Percentiles rank a stretch among this genome's conserved stretches.
phyloP scores from a whole-genome alignment of 2,329 filamentous ascomycete species.

The Akanthomyces lecanii region DNA sequence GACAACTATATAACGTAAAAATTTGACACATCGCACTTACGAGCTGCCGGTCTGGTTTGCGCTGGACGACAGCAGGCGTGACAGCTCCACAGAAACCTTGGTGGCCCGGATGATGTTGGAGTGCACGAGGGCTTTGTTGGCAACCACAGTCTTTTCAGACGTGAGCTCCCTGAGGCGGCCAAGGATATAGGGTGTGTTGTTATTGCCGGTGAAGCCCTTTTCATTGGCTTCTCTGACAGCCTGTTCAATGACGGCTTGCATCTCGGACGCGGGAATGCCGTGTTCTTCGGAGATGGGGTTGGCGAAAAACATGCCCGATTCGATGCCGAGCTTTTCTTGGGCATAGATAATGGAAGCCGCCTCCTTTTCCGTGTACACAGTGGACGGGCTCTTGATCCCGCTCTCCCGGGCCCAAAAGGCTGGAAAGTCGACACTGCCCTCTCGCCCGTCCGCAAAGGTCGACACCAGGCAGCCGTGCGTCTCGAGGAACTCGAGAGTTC shows the following conservation, averaged over 20 bases:
- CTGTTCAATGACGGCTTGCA: conserved; percentile 64
- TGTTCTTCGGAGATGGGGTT: conserved; percentile 75
- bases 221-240: conserved; percentile 62
- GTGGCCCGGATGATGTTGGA: conserved; percentile 53
- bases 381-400: conserved; percentile 71
- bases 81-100: conserved; percentile 51
- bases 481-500: conserved; percentile 76
- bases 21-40: conserved; percentile 33
- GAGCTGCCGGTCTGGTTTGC: conserved; percentile 28
- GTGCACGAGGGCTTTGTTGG: conserved; percentile 63
- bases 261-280: conserved; percentile 66
- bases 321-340: conserved; percentile 66
- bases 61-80: conserved; percentile 36
- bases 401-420: conserved; percentile 92
- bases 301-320: conserved; percentile 79
- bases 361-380: conserved; percentile 70
- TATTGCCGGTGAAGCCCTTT: conserved; percentile 65
- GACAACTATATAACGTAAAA: conserved; percentile 25
- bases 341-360: conserved; percentile 86
- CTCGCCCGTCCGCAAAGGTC: conserved; percentile 81
- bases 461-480: conserved; percentile 75
- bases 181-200: conserved; percentile 82
- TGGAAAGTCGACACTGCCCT: conserved; percentile 74
- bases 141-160: conserved; percentile 62
- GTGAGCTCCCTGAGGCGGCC: conserved; percentile 75